phyloP scores from a whole-genome alignment of 164 flowering plant genomes.

The Saururus chinensis region DNA sequence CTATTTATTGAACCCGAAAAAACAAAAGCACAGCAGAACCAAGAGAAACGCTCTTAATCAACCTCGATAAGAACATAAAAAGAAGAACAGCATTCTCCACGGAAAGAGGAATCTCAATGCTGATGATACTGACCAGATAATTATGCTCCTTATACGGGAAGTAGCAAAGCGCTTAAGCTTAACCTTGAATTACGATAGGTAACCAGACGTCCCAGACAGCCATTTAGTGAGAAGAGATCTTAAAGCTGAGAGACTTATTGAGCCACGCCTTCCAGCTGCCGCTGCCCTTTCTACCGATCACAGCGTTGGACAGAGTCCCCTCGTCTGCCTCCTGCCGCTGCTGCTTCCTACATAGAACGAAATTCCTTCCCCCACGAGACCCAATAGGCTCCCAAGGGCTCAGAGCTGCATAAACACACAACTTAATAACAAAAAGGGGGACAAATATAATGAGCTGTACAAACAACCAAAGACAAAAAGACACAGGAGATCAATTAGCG shows the following conservation, averaged over 20 bases:
- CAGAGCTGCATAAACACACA: slow-evolving; percentile 25
- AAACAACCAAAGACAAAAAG: not conserved
- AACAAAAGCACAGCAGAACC: no score
- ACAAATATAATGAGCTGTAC: not conserved
- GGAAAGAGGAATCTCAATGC: no score
- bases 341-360: slow-evolving; percentile 51
- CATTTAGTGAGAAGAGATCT: slow-evolving; percentile 21
- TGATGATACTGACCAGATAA: no score
- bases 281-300: slow-evolving; percentile 13
- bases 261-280: slow-evolving; percentile 43
- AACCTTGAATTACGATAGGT: no score
- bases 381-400: slow-evolving; percentile 50
- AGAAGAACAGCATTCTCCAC: no score
- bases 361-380: slow-evolving; percentile 36
- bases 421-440: not conserved
- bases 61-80: no score
- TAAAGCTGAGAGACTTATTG: slow-evolving; percentile 25
- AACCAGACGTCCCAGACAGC: no score
- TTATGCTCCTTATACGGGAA: no score
- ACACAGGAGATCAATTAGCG: not conserved
- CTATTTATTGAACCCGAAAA: no score
- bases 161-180: no score
- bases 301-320: slow-evolving; percentile 1
- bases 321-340: slow-evolving; percentile 4
- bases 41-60: no score